Evolutionary conservation across 441 rosid genomes (phyloP).

Genomic region (Heliophila coronopifolia): DNA sequence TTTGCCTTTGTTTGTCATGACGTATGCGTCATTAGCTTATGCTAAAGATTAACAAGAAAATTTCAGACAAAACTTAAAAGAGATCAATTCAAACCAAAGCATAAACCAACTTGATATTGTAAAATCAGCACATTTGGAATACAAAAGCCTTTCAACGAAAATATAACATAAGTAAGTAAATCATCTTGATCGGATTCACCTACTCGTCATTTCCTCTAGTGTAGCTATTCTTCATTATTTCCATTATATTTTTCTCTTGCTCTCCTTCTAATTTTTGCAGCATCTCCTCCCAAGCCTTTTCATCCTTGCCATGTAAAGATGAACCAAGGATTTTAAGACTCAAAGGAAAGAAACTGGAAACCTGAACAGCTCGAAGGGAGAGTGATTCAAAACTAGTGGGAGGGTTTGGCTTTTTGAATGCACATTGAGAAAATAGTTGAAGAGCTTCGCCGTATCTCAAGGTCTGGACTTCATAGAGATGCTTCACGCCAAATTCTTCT

Average conservation of each 20-base stretch:
- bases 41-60: no score
- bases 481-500: slow-evolving; percentile 5
- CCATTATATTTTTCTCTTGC: background rate
- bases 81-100: no score
- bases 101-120: no score
- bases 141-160: no score
- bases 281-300: slow-evolving; percentile 3
- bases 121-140: no score
- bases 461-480: background rate
- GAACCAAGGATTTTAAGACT: slow-evolving; percentile 26
- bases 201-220: no score
- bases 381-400: background rate
- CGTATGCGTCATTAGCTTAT: no score
- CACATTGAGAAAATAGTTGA: slow-evolving; percentile 17
- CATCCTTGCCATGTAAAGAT: background rate
- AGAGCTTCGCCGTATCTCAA: slow-evolving; percentile 8
- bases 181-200: no score
- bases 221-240: background rate
- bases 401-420: background rate
- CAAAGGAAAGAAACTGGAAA: slow-evolving; percentile 23
- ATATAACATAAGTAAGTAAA: no score
- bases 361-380: background rate
- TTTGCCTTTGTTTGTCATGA: no score
- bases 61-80: no score
- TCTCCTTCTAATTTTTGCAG: slow-evolving; percentile 13